Conservation (phyloP, 345 rosid species). For the Brassica cretica region DNA sequence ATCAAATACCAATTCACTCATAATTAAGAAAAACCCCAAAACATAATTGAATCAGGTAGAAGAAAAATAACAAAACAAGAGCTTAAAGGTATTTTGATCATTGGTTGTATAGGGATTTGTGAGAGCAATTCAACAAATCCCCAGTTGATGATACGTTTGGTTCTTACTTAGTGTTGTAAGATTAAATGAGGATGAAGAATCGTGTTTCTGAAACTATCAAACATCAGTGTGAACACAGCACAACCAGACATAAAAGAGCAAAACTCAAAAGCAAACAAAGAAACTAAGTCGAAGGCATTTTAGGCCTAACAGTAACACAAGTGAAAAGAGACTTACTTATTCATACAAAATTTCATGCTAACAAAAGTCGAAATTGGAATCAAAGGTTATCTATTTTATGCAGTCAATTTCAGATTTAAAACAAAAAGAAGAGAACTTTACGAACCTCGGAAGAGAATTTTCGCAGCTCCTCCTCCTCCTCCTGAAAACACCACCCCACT, state of each 20-base stretch:
- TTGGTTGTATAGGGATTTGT: background rate
- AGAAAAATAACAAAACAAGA: background rate
- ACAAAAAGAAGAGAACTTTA: background rate
- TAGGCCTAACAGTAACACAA: background rate
- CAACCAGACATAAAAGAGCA: background rate
- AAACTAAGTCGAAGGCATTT: background rate
- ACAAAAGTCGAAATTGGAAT: background rate
- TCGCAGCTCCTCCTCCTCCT: background rate
- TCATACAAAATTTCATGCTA: background rate
- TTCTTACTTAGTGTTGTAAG: background rate
- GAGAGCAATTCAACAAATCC: background rate
- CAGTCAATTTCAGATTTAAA: background rate
- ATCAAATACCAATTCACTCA: constrained; percentile 5
- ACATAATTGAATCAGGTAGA: background rate
- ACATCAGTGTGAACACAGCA: background rate
- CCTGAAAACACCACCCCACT: background rate
- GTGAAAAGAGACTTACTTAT: background rate
- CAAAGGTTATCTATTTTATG: background rate
- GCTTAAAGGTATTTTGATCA: too few species aligned
- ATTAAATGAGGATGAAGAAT: background rate
- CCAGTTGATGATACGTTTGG: background rate
- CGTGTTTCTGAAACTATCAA: background rate
- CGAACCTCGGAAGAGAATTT: background rate
- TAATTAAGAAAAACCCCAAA: background rate
- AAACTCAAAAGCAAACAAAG: background rate